Base-by-base conservation (phyloP, 257 asterid genomes). In the Nicotiana tabacum region DNA sequence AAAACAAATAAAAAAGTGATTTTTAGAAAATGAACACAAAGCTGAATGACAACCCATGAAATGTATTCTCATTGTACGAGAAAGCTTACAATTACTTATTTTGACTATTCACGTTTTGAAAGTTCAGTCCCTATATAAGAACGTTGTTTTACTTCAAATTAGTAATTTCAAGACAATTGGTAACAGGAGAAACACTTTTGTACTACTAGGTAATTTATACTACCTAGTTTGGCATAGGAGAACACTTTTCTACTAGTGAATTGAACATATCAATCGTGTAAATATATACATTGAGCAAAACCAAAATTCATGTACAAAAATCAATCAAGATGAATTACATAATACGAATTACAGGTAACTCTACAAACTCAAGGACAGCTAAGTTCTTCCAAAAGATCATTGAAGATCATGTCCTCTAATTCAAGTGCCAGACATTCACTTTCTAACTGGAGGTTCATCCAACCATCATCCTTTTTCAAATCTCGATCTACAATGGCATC, bases 381-480 rank as follows among this genome's bases (percentile, higher is more conserved):
- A 17, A 89, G 62, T 67, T 96, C 99, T 55, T 91, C 91, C 60
- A 94, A n/a, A 51, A 96, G 86, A 56, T 93, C 93, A 62, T 81
- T 78, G 64, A 94, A 90, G 30, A 94, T 87, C 85, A 87, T 53
- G 55, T 92, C 98, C 83, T 94, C 99, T 62, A 94, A 17, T 62
- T 92, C 93, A 37, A 96, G 89, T 15, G 87, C 94, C 2, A 89
- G 16, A 48, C 85, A 83, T 88, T 94, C 98, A 5, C 87, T 85
- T 80, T 93, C 98, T 35, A 87, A 33, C 84, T 94, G 97, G 21
- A 93, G 94, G 80, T 96, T 93, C 98, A 96, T 93, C 99, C 99
- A 96, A 51, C 91, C 85, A 21, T 67, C 84, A 77, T 91, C 95
- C 37, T 18, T 84, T 29, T 30, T 87, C 85, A 95, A 66, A 80